A percentile compares a stretch with the other conserved stretches of the same genome.
Evolutionary conservation across 1,139 yeast genomes (phyloP).

Genomic region (Ashbya aceris): DNA sequence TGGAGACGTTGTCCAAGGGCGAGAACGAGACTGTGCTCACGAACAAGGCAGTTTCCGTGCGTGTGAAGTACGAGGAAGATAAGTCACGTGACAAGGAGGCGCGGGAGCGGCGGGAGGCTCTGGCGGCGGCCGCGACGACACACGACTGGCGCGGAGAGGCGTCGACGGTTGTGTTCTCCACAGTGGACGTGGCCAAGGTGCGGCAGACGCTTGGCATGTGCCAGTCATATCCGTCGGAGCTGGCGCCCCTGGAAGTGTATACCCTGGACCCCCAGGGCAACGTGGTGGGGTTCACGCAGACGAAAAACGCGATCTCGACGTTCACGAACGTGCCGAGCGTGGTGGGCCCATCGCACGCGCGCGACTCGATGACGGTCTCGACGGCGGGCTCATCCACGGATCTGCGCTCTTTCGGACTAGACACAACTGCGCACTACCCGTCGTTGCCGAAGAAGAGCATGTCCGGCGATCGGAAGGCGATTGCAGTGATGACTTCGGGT

Average conservation of each 20-base stretch:
- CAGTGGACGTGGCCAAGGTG: background rate
- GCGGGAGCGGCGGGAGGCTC: slow-evolving; percentile 3
- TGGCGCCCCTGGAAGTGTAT: slow-evolving; percentile 59
- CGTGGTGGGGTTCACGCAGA: slow-evolving; percentile 56
- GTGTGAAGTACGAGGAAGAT: slow-evolving; percentile 16
- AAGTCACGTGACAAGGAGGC: slow-evolving; percentile 14
- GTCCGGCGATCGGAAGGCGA: slow-evolving; percentile 27
- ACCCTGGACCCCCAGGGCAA: slow-evolving; percentile 61
- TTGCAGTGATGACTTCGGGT: slow-evolving; percentile 96
- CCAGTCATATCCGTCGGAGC: slow-evolving; percentile 48
- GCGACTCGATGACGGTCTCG: slow-evolving; percentile 12
- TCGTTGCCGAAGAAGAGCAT: slow-evolving; percentile 5
- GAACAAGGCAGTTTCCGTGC: slow-evolving; percentile 14
- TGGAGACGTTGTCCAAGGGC: slow-evolving; percentile 11
- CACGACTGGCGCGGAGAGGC: slow-evolving; percentile 1
- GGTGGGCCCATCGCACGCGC: background rate
- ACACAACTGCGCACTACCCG: slow-evolving; percentile 21
- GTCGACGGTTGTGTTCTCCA: slow-evolving; percentile 1
- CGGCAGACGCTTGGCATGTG: slow-evolving; percentile 12
- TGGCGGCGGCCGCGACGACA: background rate
- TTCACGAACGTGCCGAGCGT: slow-evolving; percentile 33
- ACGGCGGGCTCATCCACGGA: slow-evolving; percentile 24
- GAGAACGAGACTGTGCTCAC: slow-evolving; percentile 6
- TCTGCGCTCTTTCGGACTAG: slow-evolving; percentile 16
- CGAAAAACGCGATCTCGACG: slow-evolving; percentile 48